These are phyloP conservation scores for Fraxinus albicans DNA, from an alignment of 305 asterid species.

Conservation along the genomic window DNA sequence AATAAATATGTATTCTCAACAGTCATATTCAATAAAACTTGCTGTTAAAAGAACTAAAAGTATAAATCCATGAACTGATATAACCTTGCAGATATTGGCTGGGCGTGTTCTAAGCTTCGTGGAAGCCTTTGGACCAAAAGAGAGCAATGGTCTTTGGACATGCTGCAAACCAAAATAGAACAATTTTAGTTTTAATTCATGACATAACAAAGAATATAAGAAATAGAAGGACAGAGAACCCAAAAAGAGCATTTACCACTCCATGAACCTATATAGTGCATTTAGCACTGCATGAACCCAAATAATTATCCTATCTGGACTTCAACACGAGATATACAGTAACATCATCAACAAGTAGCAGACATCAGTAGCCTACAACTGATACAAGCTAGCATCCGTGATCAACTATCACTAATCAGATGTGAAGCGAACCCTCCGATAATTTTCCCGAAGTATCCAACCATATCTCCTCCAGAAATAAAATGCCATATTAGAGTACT, in stretches of 20 bases:
- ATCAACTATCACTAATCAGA: background rate
- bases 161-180: slow-evolving; percentile 56
- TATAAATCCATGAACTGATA: slow-evolving; percentile 17
- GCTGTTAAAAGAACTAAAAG: slow-evolving; percentile 12
- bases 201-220: slow-evolving; percentile 8
- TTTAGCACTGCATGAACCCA: slow-evolving; percentile 14
- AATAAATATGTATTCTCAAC: slow-evolving; percentile 9
- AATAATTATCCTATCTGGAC: background rate
- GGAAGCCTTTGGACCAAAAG: slow-evolving; percentile 93
- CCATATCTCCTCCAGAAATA: background rate
- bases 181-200: slow-evolving; percentile 16
- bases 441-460: background rate
- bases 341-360: background rate
- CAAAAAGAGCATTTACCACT: background rate
- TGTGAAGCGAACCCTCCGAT: background rate
- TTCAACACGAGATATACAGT: background rate
- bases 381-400: background rate
- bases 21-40: slow-evolving; percentile 6
- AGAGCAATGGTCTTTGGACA: slow-evolving; percentile 86
- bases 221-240: background rate
- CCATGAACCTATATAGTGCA: slow-evolving; percentile 1
- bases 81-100: slow-evolving; percentile 81
- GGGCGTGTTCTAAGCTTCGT: slow-evolving; percentile 78
- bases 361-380: background rate
- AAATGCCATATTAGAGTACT: background rate